phyloP scores from a whole-genome alignment of 345 rosid genomes.

The Gossypium thurberi region DNA sequence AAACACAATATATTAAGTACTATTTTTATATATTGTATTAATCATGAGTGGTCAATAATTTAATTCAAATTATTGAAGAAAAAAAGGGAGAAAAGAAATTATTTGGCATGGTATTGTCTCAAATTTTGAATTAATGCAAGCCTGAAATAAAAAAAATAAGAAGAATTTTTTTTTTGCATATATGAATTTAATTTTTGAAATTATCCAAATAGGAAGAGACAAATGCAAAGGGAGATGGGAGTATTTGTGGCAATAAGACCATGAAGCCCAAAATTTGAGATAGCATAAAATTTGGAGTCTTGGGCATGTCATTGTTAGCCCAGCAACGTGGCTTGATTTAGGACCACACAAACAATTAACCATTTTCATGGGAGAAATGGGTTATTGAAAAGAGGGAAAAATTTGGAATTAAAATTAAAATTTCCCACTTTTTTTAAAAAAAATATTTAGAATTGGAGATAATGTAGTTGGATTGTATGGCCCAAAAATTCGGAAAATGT shows the following conservation, averaged over 20 bases:
- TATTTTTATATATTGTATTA: no score
- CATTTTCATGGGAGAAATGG: not conserved
- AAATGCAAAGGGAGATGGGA: not conserved
- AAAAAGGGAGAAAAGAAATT: no score
- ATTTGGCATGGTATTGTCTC: no score
- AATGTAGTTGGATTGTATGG: no score
- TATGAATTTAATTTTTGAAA: not conserved
- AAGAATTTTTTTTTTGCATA: no score
- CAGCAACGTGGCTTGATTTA: not conserved
- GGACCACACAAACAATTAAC: not conserved
- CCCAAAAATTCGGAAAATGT: no score
- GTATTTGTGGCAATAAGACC: not conserved
- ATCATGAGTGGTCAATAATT: no score
- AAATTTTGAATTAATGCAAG: not conserved
- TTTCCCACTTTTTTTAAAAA: no score
- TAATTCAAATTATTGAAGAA: no score
- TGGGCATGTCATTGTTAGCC: not conserved
- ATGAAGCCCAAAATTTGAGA: constrained; percentile 9
- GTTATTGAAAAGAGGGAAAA: not conserved
- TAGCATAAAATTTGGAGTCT: not conserved
- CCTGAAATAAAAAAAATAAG: not conserved
- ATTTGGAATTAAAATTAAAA: no score
- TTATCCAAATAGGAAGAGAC: not conserved
- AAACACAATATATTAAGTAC: no score
- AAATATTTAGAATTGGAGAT: no score